A percentile compares a stretch with the other conserved stretches of the same genome.
Evolutionary conservation across 345 rosid genomes (phyloP).

Genomic region (Lepidium africanum): DNA sequence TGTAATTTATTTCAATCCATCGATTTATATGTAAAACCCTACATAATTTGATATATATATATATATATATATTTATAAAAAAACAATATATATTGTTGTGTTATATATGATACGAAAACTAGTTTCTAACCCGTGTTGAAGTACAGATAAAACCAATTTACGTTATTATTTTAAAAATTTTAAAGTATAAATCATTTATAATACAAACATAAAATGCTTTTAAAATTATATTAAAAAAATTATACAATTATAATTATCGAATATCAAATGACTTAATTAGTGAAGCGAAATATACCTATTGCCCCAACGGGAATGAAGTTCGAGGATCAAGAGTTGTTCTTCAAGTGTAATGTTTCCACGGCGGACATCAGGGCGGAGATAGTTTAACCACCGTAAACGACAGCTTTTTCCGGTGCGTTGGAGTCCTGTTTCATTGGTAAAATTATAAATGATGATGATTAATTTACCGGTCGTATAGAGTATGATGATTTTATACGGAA

Average conservation of each 20-base stretch:
- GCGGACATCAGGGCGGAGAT: conserved; percentile 87
- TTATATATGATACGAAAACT: no score
- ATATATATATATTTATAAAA: no score
- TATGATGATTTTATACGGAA: conserved; percentile 23
- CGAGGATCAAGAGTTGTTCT: conserved; percentile 88
- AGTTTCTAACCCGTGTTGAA: no score
- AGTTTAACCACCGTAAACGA: conserved; percentile 87
- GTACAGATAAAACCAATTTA: no score
- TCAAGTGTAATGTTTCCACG: conserved; percentile 89
- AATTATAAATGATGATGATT: background rate
- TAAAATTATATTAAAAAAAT: no score
- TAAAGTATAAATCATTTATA: no score
- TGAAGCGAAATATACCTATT: conserved; percentile 43
- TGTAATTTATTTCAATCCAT: background rate
- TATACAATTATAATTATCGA: no score
- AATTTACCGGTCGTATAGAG: conserved; percentile 5
- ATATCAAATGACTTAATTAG: no score
- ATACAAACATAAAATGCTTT: no score
- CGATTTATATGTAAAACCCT: background rate
- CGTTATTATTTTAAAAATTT: no score
- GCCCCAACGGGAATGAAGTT: conserved; percentile 97
- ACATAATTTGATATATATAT: background rate
- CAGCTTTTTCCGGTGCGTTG: conserved; percentile 96
- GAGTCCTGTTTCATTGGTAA: conserved; percentile 48
- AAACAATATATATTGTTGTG: no score